phyloP scores from a whole-genome alignment of 495 filamentous ascomycete species.

The Glutinoglossum americanum region DNA sequence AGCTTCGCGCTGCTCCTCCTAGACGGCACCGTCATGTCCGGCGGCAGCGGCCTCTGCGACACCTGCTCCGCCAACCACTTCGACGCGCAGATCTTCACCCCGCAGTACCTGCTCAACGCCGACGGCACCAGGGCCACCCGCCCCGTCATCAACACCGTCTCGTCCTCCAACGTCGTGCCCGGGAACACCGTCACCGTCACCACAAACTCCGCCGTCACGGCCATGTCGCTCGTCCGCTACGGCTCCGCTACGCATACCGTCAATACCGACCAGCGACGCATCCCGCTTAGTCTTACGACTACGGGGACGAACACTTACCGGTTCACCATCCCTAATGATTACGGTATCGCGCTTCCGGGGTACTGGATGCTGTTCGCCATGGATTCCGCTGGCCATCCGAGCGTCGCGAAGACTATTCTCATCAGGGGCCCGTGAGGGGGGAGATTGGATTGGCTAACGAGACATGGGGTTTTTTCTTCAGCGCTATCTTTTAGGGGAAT shows the following conservation, averaged over 20 bases:
- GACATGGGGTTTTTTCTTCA: too few species aligned
- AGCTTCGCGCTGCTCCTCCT: constrained; percentile 30
- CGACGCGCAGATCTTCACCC: constrained; percentile 34
- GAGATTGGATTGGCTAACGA: too few species aligned
- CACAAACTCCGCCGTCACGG: constrained; percentile 11
- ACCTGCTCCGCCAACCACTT: constrained; percentile 32
- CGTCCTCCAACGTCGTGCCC: constrained; percentile 8
- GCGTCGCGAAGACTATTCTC: constrained; percentile 17
- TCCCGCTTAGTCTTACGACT: neutral
- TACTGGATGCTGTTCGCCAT: constrained; percentile 38
- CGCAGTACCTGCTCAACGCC: constrained; percentile 28
- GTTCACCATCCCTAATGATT: constrained; percentile 22
- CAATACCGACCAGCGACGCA: constrained; percentile 16
- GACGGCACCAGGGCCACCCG: constrained; percentile 21
- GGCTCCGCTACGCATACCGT: constrained; percentile 32
- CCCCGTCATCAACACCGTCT: constrained; percentile 18
- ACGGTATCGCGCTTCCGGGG: constrained; percentile 31
- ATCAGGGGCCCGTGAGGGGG: too few species aligned
- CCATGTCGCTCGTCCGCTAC: constrained; percentile 21
- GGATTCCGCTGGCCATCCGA: constrained; percentile 24
- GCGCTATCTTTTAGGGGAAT: too few species aligned
- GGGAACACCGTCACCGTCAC: constrained; percentile 18
- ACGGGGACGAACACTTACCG: constrained; percentile 12
- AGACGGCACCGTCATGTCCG: constrained; percentile 31
- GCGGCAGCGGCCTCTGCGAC: constrained; percentile 30